These are phyloP conservation scores for Lipomyces orientalis DNA, from an alignment of 805 yeast species.

Conservation along the genomic window DNA sequence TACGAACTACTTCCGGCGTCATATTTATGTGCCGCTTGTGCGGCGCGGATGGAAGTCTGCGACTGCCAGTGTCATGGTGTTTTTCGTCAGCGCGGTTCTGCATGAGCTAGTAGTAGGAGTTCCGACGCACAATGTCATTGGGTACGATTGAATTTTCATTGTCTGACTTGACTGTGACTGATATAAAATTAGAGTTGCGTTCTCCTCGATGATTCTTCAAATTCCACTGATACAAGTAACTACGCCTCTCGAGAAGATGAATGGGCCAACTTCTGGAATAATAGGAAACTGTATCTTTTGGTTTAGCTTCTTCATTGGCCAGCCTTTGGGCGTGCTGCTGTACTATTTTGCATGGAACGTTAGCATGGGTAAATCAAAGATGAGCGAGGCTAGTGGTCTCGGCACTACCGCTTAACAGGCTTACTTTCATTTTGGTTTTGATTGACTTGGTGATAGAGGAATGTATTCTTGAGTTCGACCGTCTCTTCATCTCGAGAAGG, in stretches of 20 bases:
- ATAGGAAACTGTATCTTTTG: conserved; percentile 56
- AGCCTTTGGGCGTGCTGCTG: conserved; percentile 52
- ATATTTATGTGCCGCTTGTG: conserved; percentile 51
- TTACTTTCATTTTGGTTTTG: not conserved
- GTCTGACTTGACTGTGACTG: not conserved
- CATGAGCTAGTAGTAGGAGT: conserved; percentile 55
- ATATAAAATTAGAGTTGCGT: conserved; percentile 45
- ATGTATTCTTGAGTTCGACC: not conserved
- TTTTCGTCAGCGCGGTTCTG: conserved; percentile 52
- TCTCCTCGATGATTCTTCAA: conserved; percentile 52
- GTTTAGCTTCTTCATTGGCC: conserved; percentile 54
- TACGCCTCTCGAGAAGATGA: conserved; percentile 50
- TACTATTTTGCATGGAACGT: conserved; percentile 55
- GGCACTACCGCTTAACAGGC: not conserved
- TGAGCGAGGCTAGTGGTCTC: not conserved
- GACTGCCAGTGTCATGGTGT: conserved; percentile 48
- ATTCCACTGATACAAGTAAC: conserved; percentile 52
- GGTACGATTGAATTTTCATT: conserved; percentile 35
- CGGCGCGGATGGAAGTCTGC: conserved; percentile 44
- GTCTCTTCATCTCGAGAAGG: too few species aligned
- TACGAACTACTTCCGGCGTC: conserved; percentile 51
- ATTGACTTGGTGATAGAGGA: not conserved
- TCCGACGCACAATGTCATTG: conserved; percentile 54
- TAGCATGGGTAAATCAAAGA: conserved; percentile 21
- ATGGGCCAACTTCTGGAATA: conserved; percentile 49